Evolutionary conservation across 805 yeast species (phyloP).

Genomic region (Henningerozyma blattae): DNA sequence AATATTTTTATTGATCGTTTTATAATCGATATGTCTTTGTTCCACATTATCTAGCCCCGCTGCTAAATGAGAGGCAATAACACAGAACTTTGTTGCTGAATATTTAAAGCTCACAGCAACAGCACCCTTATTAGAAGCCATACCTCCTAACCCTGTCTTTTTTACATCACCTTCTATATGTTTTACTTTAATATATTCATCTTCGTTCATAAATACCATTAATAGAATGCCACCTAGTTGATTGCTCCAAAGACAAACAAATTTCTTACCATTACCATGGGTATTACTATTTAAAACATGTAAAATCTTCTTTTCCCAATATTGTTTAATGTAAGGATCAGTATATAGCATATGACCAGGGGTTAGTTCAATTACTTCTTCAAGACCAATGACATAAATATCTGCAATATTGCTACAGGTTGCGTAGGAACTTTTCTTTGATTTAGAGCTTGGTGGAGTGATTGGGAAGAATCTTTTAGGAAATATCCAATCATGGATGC

Average conservation of each 20-base stretch:
- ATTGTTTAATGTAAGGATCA: constrained; percentile 46
- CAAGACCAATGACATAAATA: constrained; percentile 70
- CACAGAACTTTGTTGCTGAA: constrained; percentile 60
- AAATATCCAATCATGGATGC: constrained; percentile 66
- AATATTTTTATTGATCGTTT: constrained; percentile 59
- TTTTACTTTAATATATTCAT: constrained; percentile 39
- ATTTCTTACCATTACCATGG: constrained; percentile 30
- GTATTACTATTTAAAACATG: constrained; percentile 31
- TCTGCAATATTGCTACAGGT: constrained; percentile 51
- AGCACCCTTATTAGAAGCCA: constrained; percentile 75
- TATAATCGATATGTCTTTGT: constrained; percentile 80
- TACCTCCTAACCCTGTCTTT: constrained; percentile 91
- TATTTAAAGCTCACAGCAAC: constrained; percentile 56
- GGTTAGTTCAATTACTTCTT: constrained; percentile 77
- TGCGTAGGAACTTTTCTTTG: too few relatives aligned
- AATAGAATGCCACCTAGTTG: constrained; percentile 80
- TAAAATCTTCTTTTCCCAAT: constrained; percentile 57
- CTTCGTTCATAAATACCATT: constrained; percentile 51
- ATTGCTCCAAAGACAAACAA: constrained; percentile 54
- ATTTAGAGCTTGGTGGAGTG: not conserved
- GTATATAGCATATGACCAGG: constrained; percentile 76
- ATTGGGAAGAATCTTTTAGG: constrained; percentile 33
- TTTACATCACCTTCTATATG: constrained; percentile 62
- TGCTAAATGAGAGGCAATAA: constrained; percentile 80
- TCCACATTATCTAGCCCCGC: constrained; percentile 78